Evolutionary conservation across 208 protist genomes (phyloP).

Genomic region (Leishmania braziliensis): DNA sequence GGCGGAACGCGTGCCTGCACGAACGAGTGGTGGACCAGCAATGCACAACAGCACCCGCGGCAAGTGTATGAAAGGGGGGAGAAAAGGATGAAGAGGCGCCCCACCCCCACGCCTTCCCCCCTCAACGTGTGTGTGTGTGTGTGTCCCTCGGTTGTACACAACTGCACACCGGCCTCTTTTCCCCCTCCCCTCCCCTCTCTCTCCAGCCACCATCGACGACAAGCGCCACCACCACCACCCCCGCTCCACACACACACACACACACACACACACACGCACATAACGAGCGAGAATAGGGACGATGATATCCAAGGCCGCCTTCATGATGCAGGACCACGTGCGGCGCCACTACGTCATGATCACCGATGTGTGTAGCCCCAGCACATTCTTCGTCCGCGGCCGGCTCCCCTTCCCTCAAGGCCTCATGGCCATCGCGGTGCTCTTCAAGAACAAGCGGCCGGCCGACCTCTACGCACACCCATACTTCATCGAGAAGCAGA

Average conservation of each 20-base stretch:
- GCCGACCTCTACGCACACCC: constrained; percentile 83
- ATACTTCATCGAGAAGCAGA: constrained; percentile 91
- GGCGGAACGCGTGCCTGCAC: no score
- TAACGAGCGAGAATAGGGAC: constrained; percentile 3
- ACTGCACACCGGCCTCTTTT: constrained; percentile 1
- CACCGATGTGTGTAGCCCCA: constrained; percentile 57
- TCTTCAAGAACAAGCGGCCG: constrained; percentile 62
- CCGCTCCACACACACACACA: not conserved
- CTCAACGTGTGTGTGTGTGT: not conserved
- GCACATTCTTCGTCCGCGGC: constrained; percentile 69
- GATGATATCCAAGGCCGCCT: constrained; percentile 86
- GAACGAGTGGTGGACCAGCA: no score
- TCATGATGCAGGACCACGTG: constrained; percentile 86
- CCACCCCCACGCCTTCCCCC: no score
- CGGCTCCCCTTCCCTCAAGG: constrained; percentile 74
- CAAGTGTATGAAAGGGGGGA: no score
- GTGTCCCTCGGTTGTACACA: not conserved
- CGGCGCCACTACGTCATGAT: constrained; percentile 66
- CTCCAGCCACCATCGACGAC: not conserved
- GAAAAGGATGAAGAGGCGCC: not conserved
- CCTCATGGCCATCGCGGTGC: constrained; percentile 51
- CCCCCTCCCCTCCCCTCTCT: not conserved
- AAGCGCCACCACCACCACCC: not conserved
- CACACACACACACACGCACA: not conserved
- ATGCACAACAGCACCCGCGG: no score